Evolutionary conservation across 345 rosid genomes (phyloP).

Genomic region (Dovyalis caffra): DNA sequence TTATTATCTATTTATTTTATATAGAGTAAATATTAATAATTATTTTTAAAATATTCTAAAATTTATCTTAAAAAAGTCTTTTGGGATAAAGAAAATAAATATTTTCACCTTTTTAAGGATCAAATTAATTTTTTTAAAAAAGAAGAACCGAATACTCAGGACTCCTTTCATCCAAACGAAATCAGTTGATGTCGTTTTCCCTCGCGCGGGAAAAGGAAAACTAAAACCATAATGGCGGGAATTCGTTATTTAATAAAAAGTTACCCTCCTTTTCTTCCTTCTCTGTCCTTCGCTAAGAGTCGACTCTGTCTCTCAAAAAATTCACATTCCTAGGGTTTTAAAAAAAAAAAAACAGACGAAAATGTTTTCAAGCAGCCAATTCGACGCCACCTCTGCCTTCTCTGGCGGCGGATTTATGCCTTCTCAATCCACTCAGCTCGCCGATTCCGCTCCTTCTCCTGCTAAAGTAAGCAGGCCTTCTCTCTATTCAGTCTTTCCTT

Average conservation of each 20-base stretch:
- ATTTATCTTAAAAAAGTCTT: no score
- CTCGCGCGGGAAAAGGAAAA: slow-evolving; percentile 10
- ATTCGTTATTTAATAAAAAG: background rate
- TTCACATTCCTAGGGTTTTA: slow-evolving; percentile 14
- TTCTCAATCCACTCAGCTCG: slow-evolving; percentile 55
- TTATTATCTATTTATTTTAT: no score
- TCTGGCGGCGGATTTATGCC: slow-evolving; percentile 70
- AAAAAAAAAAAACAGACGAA: background rate
- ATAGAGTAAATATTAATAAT: no score
- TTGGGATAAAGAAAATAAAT: no score
- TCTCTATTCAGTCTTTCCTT: background rate
- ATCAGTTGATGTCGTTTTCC: no score
- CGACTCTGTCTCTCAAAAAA: background rate
- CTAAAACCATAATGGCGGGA: slow-evolving; percentile 32
- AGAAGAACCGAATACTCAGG: no score
- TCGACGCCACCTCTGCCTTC: slow-evolving; percentile 49
- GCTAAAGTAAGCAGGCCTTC: slow-evolving; percentile 42
- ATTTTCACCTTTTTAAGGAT: no score
- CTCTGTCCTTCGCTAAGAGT: background rate
- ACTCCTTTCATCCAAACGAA: no score
- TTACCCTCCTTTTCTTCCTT: no score
- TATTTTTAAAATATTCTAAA: no score
- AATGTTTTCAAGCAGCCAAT: slow-evolving; percentile 75
- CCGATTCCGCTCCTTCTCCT: slow-evolving; percentile 50
- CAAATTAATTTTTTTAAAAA: no score